Conservation (phyloP, 2,329 filamentous ascomycete genomes). For the Ophiostoma populinum region DNA sequence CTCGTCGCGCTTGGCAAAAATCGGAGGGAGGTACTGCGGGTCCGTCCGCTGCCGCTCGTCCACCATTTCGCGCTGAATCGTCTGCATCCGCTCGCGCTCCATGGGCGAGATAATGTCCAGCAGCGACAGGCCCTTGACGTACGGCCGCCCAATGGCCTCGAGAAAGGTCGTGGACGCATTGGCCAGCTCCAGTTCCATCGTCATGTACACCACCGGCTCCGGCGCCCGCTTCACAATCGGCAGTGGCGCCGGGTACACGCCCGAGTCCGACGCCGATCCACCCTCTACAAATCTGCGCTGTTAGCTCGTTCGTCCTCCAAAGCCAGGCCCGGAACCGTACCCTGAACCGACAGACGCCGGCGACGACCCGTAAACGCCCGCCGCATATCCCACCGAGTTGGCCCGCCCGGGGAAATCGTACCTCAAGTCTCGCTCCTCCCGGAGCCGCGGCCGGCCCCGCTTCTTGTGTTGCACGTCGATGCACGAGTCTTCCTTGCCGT, state of each 20-base stretch:
- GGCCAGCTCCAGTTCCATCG: constrained; percentile 38
- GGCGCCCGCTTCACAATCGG: constrained; percentile 23
- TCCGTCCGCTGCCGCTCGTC: constrained; percentile 40
- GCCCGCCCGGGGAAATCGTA: constrained; percentile 33
- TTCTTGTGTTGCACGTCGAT: constrained; percentile 80
- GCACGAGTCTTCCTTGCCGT: constrained; percentile 66
- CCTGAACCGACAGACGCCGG: constrained; percentile 24
- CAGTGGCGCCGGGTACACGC: constrained; percentile 28
- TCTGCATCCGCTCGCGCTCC: constrained; percentile 35
- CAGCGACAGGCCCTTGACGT: constrained; percentile 31
- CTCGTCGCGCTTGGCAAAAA: constrained; percentile 36
- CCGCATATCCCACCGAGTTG: constrained; percentile 22
- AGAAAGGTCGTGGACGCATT: constrained; percentile 38
- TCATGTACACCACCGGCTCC: constrained; percentile 41
- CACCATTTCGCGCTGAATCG: constrained; percentile 33
- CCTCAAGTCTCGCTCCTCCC: constrained; percentile 49
- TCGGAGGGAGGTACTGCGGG: constrained; percentile 46
- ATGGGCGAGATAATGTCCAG: constrained; percentile 32
- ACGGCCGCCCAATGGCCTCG: constrained; percentile 33
- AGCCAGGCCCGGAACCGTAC: constrained; percentile 28
- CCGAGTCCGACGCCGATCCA: constrained; percentile 29
- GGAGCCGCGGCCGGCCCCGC: constrained; percentile 56
- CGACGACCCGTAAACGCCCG: constrained; percentile 28
- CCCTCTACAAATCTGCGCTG: constrained; percentile 37
- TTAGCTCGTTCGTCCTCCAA: too few species aligned